A percentile compares a stretch with the other conserved stretches of the same genome.
phyloP scores from a whole-genome alignment of 306 rosid genomes.

The Castanea sativa region DNA sequence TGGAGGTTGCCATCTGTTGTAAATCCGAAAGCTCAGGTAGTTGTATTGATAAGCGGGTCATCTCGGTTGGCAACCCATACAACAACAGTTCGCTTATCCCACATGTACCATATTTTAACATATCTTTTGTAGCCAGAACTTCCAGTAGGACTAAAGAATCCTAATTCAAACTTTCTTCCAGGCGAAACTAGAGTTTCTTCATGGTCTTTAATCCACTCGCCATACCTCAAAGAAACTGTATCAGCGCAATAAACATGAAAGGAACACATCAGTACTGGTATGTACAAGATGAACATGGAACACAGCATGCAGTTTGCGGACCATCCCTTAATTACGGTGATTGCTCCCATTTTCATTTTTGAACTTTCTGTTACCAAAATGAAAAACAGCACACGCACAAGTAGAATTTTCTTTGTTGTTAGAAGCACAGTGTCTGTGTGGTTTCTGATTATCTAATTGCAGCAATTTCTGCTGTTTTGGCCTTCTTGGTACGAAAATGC shows the following conservation, averaged over 20 bases:
- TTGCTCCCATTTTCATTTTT: not conserved
- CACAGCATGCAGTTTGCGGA: not conserved
- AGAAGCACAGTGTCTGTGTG: too few species aligned
- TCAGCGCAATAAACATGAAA: not conserved
- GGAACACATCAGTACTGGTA: not conserved
- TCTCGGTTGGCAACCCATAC: constrained; percentile 56
- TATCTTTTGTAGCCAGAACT: too few species aligned
- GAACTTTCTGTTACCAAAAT: not conserved
- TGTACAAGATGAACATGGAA: not conserved
- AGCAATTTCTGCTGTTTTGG: too few species aligned
- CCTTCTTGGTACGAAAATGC: too few species aligned
- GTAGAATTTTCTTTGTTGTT: not conserved
- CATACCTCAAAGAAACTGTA: not conserved
- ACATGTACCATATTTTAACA: too few species aligned
- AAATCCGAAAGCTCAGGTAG: constrained; percentile 18
- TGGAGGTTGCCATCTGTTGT: constrained; percentile 29
- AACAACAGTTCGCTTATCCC: constrained; percentile 10
- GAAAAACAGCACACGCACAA: not conserved
- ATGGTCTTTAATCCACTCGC: not conserved
- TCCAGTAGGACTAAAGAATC: constrained; percentile 27
- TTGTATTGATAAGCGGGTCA: not conserved
- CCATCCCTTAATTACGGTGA: not conserved
- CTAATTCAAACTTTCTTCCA: constrained; percentile 19
- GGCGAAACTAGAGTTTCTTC: constrained; percentile 23
- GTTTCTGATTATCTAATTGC: too few species aligned